Base-by-base conservation (phyloP, 805 yeast species). In the Starmerella asiatica region DNA sequence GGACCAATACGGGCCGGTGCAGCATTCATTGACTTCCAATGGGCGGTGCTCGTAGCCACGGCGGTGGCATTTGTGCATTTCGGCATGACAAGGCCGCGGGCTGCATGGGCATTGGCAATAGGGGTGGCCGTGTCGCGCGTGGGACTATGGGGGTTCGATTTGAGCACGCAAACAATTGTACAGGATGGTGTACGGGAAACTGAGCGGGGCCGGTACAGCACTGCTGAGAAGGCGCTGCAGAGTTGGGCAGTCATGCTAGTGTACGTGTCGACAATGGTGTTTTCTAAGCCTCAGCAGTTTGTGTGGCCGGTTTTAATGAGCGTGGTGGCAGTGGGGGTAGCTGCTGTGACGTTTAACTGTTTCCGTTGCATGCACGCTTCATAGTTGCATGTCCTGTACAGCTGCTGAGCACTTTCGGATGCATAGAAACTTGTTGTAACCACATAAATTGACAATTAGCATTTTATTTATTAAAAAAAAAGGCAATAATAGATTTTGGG, bases 141-240 rank as follows among this genome's bases (percentile, higher is more conserved):
- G 18, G 68, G 68, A 1, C 48, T 64, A 9, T 64, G 68, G 68
- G 65, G 68, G 19, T 62, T 59, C 47, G 67, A 62, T 39, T 47
- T 63, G 23, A 49, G 63, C 21, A 50, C 59, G 1, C 65, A 62
- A 42, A 50, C 56, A 19, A 46, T 53, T 14, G 50, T 63, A 19
- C 67, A 62, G 34, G 53, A 60, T 17, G 55, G 53, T 27, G 61
- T 63, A 21, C 51, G 46, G 17, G 57, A 56, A 31, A 56, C 55
- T 11, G 47, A 52, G 20, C 46, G 67, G 18, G 62, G 60, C 19
- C 44, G 49, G 18, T 63, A 58, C 26, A 58, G 67, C 8, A 48
- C 64, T 11, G 30, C 34, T 5, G 49, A 46, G 32, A 40, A 40
- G 33, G 29, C 46, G 16, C 29, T 46, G 21, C 49, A 46, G 33